These are phyloP conservation scores for Pseudoscleropodium purum DNA, from an alignment of 225 moss, liverwort and hornwort species.

Conservation along the genomic window DNA sequence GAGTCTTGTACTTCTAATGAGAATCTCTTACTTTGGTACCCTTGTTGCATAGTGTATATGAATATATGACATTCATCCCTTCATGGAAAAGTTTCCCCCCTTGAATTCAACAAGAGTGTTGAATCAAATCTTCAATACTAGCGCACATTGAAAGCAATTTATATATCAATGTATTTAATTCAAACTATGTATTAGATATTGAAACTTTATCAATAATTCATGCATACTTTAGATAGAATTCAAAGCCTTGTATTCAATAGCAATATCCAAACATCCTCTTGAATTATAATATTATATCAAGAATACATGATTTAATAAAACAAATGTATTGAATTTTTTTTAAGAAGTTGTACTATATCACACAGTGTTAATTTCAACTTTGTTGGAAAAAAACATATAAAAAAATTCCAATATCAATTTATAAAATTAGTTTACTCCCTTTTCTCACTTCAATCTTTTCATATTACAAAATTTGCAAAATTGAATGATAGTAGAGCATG, in stretches of 20 bases:
- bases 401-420: not conserved
- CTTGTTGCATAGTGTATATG: accelerated
- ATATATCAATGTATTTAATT: too few relatives aligned
- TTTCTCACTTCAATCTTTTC: not conserved
- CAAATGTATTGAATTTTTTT: accelerated
- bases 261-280: not conserved
- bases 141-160: not conserved
- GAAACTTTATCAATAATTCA: not conserved
- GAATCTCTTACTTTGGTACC: accelerated
- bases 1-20: accelerated
- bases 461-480: not conserved
- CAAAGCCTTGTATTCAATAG: not conserved
- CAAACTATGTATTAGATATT: not conserved
- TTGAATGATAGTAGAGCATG: not conserved
- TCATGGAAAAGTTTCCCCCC: accelerated
- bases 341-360: not conserved
- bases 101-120: not conserved
- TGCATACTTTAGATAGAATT: not conserved
- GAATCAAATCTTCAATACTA: not conserved
- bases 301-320: not conserved
- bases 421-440: not conserved
- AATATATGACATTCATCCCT: not conserved
- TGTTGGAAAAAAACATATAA: accelerated
- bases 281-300: not conserved
- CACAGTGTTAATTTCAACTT: not conserved